phyloP scores from a whole-genome alignment of 495 filamentous ascomycete species.

The Aspergillus nidulans region DNA sequence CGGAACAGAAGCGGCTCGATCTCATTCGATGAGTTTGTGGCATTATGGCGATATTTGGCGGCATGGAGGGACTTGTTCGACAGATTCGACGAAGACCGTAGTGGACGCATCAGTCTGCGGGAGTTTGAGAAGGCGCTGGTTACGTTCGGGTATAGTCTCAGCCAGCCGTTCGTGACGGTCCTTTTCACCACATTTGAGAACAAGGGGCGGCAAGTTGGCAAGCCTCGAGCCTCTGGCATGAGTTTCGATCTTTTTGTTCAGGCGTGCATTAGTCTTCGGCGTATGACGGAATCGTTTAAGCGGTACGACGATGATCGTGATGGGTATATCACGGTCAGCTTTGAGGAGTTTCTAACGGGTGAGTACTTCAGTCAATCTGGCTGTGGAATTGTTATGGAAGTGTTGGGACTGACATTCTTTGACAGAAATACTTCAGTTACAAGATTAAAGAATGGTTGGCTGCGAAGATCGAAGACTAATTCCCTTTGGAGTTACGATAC shows the following conservation, averaged over 20 bases:
- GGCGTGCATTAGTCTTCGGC: conserved; percentile 90
- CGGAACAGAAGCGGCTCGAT: conserved; percentile 79
- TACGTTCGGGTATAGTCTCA: conserved; percentile 91
- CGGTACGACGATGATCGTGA: conserved; percentile 96
- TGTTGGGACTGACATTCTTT: background rate
- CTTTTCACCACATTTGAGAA: conserved; percentile 69
- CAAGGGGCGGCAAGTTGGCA: conserved; percentile 33
- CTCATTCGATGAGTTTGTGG: conserved; percentile 90
- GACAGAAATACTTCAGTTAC: conserved; percentile 39
- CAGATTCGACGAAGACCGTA: conserved; percentile 85
- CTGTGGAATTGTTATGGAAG: background rate
- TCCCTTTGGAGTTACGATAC: background rate
- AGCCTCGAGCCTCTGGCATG: conserved; percentile 58
- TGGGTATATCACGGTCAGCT: conserved; percentile 80
- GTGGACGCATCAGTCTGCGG: conserved; percentile 75
- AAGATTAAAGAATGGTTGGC: conserved; percentile 33
- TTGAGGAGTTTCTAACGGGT: conserved; percentile 75
- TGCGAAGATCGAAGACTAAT: background rate
- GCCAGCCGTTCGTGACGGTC: conserved; percentile 72
- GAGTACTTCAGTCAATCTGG: conserved; percentile 20
- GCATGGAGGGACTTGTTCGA: conserved; percentile 94
- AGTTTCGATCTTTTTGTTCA: conserved; percentile 98
- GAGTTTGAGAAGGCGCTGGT: conserved; percentile 91
- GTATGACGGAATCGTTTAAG: conserved; percentile 99
- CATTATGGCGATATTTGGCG: conserved; percentile 89